phyloP scores from a whole-genome alignment of 495 filamentous ascomycete species.

The Entonaema liquescens region DNA sequence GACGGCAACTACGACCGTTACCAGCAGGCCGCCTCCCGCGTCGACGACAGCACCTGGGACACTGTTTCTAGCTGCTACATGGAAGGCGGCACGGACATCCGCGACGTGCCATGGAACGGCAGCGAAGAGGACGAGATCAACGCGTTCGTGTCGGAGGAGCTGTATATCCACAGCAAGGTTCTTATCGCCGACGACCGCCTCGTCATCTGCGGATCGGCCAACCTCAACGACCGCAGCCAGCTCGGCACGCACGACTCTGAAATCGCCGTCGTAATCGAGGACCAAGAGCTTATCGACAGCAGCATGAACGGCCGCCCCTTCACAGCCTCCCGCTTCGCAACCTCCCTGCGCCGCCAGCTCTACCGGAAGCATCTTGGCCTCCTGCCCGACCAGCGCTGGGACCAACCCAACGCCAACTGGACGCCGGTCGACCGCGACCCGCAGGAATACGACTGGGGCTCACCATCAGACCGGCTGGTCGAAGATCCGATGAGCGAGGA shows the following conservation, averaged over 20 bases:
- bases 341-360: constrained; percentile 82
- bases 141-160: constrained; percentile 90
- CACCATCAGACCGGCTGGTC: constrained; percentile 75
- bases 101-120: constrained; percentile 81
- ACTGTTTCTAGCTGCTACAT: constrained; percentile 85
- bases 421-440: constrained; percentile 72
- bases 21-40: constrained; percentile 68
- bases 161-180: constrained; percentile 94
- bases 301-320: constrained; percentile 76
- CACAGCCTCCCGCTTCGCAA: constrained; percentile 80
- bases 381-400: constrained; percentile 72
- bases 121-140: constrained; percentile 77
- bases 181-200: constrained; percentile 90
- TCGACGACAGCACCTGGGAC: constrained; percentile 70
- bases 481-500: constrained; percentile 74
- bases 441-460: constrained; percentile 86
- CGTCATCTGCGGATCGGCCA: constrained; percentile 91
- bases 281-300: constrained; percentile 72
- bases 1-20: constrained; percentile 62
- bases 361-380: constrained; percentile 93
- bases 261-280: constrained; percentile 83
- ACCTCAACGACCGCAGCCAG: constrained; percentile 94
- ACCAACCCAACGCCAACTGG: constrained; percentile 73
- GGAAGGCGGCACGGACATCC: constrained; percentile 79
- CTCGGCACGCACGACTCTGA: constrained; percentile 87